Conservation (phyloP, 208 protist genomes). For the Trypanosoma platydactyli region DNA sequence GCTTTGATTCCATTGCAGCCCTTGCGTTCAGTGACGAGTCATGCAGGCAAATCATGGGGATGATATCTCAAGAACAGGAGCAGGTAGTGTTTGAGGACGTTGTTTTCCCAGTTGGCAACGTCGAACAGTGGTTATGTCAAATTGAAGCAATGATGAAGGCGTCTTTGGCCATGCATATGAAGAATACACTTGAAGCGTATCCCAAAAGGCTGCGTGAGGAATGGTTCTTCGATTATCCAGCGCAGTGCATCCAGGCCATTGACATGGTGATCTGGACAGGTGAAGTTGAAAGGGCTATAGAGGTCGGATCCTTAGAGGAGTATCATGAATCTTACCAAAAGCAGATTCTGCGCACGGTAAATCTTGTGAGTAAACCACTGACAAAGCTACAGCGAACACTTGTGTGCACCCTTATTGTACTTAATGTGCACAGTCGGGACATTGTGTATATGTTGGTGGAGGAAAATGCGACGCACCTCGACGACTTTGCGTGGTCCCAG, state of each 20-base stretch:
- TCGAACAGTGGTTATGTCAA: conserved; percentile 95
- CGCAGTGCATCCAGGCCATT: conserved; percentile 93
- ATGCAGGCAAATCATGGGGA: conserved; percentile 85
- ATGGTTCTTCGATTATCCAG: conserved; percentile 94
- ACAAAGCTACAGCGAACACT: conserved; percentile 90
- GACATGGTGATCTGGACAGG: conserved; percentile 94
- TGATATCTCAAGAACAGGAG: conserved; percentile 93
- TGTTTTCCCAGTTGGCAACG: conserved; percentile 88
- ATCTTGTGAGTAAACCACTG: conserved; percentile 86
- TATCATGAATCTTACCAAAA: conserved; percentile 86
- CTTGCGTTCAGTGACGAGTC: conserved; percentile 81
- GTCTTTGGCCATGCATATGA: conserved; percentile 88
- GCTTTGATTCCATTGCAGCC: conserved; percentile 94
- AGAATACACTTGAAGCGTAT: conserved; percentile 78
- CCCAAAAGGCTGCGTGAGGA: conserved; percentile 64
- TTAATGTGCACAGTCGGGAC: conserved; percentile 96
- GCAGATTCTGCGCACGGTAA: conserved; percentile 89
- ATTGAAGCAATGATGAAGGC: conserved; percentile 94
- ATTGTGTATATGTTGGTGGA: conserved; percentile 86
- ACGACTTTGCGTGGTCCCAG: conserved; percentile 94
- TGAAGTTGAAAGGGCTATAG: conserved; percentile 89
- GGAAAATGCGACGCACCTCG: conserved; percentile 42
- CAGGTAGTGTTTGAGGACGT: conserved; percentile 84
- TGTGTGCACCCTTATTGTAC: conserved; percentile 94
- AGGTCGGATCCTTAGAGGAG: conserved; percentile 30